A percentile compares a stretch with the other conserved stretches of the same genome.
These are phyloP conservation scores for Dioszegia crocea DNA, from an alignment of 768 basidiomycete species.

Conservation along the genomic window DNA sequence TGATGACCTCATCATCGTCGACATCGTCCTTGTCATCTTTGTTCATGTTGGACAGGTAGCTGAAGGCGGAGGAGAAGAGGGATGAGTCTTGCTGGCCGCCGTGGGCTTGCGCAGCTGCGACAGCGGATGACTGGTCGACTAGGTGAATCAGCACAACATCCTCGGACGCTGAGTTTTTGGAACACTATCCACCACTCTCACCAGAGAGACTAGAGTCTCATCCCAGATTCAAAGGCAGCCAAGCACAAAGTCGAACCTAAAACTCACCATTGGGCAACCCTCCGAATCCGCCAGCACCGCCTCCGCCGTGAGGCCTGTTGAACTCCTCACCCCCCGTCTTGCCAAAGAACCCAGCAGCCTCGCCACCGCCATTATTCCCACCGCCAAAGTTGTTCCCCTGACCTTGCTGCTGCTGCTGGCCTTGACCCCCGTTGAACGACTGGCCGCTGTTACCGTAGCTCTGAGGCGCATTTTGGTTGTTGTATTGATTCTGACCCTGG, in stretches of 20 bases:
- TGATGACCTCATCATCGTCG: conserved; percentile 62
- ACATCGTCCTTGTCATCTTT: conserved; percentile 59
- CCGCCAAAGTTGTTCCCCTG: conserved; percentile 14
- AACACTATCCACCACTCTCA: too few species aligned
- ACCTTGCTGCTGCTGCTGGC: conserved; percentile 22
- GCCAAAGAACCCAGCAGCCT: conserved; percentile 6
- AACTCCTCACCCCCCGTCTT: conserved; percentile 29
- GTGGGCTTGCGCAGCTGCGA: conserved; percentile 55
- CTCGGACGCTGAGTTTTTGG: too few species aligned
- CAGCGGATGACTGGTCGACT: conserved; percentile 66
- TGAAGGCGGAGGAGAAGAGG: conserved; percentile 54
- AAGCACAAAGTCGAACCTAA: too few species aligned
- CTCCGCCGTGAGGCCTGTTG: conserved; percentile 32
- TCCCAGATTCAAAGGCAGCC: too few species aligned
- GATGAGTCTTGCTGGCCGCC: conserved; percentile 56
- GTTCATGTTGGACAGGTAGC: conserved; percentile 53
- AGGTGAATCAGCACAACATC: neutral
- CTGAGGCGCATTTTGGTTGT: conserved; percentile 30
- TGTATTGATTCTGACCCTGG: conserved; percentile 11
- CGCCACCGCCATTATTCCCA: conserved; percentile 15
- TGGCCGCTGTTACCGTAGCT: conserved; percentile 11
- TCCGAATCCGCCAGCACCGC: conserved; percentile 29
- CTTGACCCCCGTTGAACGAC: conserved; percentile 10
- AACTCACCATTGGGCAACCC: conserved; percentile 26
- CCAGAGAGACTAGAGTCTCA: too few species aligned